Conservation (phyloP, 176 grass and related monocot genomes). For the Oryza australiensis region DNA sequence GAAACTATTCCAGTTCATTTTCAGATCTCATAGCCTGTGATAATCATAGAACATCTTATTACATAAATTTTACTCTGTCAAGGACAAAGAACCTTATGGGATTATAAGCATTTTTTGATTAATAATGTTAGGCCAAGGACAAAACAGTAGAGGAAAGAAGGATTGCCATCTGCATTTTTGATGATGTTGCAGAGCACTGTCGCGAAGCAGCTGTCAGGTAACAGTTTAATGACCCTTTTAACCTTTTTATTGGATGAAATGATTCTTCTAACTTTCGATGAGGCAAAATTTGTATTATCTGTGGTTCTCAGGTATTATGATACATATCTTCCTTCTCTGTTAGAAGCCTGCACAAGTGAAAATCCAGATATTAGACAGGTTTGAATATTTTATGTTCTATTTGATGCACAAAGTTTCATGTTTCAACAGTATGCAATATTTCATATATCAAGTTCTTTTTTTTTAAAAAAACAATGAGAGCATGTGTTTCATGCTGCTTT, state of each 20-base stretch:
- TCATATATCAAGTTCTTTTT: neutral
- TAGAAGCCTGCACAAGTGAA: slow-evolving; percentile 78
- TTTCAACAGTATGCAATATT: neutral
- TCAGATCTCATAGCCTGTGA: neutral
- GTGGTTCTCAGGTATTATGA: slow-evolving; percentile 68
- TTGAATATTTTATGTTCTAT: slow-evolving; percentile 32
- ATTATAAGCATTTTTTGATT: neutral
- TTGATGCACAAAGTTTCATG: neutral
- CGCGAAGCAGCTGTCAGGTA: slow-evolving; percentile 70
- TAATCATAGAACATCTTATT: slow-evolving; percentile 17
- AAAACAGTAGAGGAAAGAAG: slow-evolving; percentile 78
- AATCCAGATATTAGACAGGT: slow-evolving; percentile 84
- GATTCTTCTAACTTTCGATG: neutral
- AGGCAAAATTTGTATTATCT: slow-evolving; percentile 11
- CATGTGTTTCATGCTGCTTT: slow-evolving; percentile 14
- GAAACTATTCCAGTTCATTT: neutral
- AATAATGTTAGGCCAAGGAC: slow-evolving; percentile 57
- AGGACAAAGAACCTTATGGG: neutral
- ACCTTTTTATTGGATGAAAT: slow-evolving; percentile 10
- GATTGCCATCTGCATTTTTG: slow-evolving; percentile 78
- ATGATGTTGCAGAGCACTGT: slow-evolving; percentile 85
- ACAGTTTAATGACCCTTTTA: slow-evolving; percentile 27
- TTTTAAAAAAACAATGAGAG: neutral
- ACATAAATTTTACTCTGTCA: neutral
- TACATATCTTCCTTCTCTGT: slow-evolving; percentile 70